Base-by-base conservation (phyloP, 257 asterid species). In the Solanum chilense region DNA sequence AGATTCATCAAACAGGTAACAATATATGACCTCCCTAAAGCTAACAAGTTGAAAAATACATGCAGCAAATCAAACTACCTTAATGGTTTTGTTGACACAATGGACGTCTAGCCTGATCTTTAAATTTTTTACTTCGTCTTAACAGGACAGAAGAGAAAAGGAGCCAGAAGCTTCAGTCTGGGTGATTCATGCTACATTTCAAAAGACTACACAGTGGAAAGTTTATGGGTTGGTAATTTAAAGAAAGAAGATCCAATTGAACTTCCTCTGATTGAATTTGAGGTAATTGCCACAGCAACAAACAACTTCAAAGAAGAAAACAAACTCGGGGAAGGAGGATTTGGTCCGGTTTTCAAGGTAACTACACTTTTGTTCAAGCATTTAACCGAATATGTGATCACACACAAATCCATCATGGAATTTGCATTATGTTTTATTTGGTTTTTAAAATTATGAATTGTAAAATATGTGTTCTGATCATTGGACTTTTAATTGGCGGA, bases 291-390 rank as follows among this genome's bases (percentile, higher is more conserved):
- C 42, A 37, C 76, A 23, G 88, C 90, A 41, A 89, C 91, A 42
- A 56, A 87, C 82, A 86, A 82, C 83, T 89, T 87, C 87, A 80
- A 73, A 13, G 75, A 29, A 33, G 86, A 87, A 18, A 87, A 89
- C 85, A 87, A 89, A 68, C 85, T 85, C 12, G 90, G 91, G 6
- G 88, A 83, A 62, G 91, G 91, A 70, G 91, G 91, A 69, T 87
- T 89, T 82, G 91, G 91, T 27, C 76, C 83, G 0, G 91, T 89
- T 81, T 89, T 85, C 75, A 88, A 89, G 91, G 88, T 89, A 85
- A 58, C 31, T 37, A 49, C 82, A 6, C 29, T 47, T 35, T 29
- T 80, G 16, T 23, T 58, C 82, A 29, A 85, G 33, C 12, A 77
- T 33, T 49, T 20, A 33, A 41, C 12, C 69, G 12, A 66, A n/a